phyloP scores from a whole-genome alignment of 2,329 filamentous ascomycete genomes.

The Trichophaea hybrida region DNA sequence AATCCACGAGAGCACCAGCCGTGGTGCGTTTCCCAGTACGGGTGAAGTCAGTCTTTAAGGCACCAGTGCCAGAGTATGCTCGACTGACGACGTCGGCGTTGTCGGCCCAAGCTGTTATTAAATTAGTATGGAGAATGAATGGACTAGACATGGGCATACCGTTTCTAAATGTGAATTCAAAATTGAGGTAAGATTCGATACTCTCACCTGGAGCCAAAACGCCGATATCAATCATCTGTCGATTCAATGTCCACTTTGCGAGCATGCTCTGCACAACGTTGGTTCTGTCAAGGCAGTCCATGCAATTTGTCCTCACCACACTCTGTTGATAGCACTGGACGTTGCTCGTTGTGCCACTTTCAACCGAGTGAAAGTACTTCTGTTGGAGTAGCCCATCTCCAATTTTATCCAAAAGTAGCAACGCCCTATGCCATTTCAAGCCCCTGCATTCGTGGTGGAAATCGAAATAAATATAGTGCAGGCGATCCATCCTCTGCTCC shows the following conservation, averaged over 20 bases:
- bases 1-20: conserved; percentile 69
- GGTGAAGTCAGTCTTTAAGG: conserved; percentile 95
- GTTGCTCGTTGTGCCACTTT: conserved; percentile 61
- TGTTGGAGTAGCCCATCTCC: conserved; percentile 61
- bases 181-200: conserved; percentile 53
- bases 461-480: conserved; percentile 97
- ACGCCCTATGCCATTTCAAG: conserved; percentile 79
- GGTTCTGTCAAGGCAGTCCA: conserved; percentile 96
- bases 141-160: conserved; percentile 16
- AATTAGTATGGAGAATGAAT: background rate
- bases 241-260: conserved; percentile 72
- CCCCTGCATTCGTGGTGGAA: conserved; percentile 97
- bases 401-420: conserved; percentile 70
- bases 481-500: conserved; percentile 56
- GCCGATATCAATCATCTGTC: conserved; percentile 74
- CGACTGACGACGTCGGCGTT: conserved; percentile 91
- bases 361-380: conserved; percentile 83
- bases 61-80: conserved; percentile 88
- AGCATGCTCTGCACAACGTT: conserved; percentile 98
- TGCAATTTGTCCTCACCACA: conserved; percentile 94
- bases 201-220: conserved; percentile 62
- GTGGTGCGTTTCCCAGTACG: conserved; percentile 82
- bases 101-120: conserved; percentile 64
- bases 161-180: conserved; percentile 88
- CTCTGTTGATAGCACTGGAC: conserved; percentile 69